Conservation (phyloP, 192 early-diverging fungal species). For the Podila epicladia region DNA sequence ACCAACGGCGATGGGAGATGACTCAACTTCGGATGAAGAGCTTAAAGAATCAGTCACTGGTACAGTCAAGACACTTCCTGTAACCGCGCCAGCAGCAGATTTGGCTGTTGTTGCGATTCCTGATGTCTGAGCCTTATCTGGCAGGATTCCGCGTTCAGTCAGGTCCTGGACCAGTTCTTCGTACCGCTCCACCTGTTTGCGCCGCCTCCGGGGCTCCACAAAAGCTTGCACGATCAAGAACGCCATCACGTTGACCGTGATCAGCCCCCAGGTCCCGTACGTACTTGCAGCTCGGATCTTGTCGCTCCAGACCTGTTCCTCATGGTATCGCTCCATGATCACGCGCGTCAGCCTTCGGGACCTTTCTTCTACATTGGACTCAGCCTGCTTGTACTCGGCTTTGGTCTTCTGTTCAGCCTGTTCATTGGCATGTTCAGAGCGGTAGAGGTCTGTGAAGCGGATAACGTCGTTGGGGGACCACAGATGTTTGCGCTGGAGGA, state of each 20-base stretch:
- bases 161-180: slow-evolving; percentile 61
- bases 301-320: slow-evolving; percentile 88
- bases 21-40: neutral
- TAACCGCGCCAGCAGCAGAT: neutral
- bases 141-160: slow-evolving; percentile 38
- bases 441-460: slow-evolving; percentile 80
- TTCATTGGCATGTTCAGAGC: slow-evolving; percentile 73
- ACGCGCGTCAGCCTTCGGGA: slow-evolving; percentile 70
- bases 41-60: neutral
- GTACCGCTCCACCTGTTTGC: slow-evolving; percentile 72
- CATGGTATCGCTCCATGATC: slow-evolving; percentile 84
- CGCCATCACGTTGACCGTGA: slow-evolving; percentile 66
- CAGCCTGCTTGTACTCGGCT: slow-evolving; percentile 60
- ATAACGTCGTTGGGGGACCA: slow-evolving; percentile 81
- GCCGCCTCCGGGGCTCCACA: slow-evolving; percentile 77
- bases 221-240: slow-evolving; percentile 77
- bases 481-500: slow-evolving; percentile 80
- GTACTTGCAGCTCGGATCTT: slow-evolving; percentile 82
- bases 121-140: neutral
- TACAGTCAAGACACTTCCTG: neutral
- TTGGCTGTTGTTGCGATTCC: neutral
- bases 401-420: slow-evolving; percentile 56
- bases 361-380: slow-evolving; percentile 69
- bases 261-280: slow-evolving; percentile 80
- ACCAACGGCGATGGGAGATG: slow-evolving; percentile 17